Conservation (phyloP, 2,329 filamentous ascomycete genomes). For the Hypoxylon rubiginosum region DNA sequence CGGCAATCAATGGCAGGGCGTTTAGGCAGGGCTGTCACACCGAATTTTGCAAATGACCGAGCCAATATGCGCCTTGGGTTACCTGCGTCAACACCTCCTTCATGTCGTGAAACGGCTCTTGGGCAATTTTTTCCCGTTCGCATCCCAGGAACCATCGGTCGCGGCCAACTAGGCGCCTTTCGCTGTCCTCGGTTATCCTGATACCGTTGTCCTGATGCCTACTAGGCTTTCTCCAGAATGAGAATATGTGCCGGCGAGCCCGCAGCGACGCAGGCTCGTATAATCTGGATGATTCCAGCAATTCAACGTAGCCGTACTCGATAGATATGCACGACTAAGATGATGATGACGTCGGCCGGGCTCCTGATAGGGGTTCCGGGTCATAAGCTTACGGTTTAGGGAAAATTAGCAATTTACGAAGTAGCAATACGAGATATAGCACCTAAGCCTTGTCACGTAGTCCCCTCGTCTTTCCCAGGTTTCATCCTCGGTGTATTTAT, state of each 20-base stretch:
- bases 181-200: not conserved
- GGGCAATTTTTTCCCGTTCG: too few relatives aligned
- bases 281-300: not conserved
- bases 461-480: not conserved
- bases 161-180: not conserved
- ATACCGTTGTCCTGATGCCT: not conserved
- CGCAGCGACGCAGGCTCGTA: not conserved
- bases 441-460: not conserved
- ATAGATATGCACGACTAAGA: not conserved
- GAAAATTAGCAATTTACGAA: not conserved
- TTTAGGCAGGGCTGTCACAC: not conserved
- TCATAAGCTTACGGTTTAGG: not conserved
- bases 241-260: not conserved
- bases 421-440: not conserved
- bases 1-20: not conserved
- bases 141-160: not conserved
- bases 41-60: too few relatives aligned
- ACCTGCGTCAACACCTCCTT: not conserved
- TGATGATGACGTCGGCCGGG: not conserved
- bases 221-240: not conserved
- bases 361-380: not conserved
- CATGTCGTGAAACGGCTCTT: too few relatives aligned
- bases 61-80: not conserved
- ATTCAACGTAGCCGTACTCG: not conserved
- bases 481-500: not conserved